Percentiles rank a stretch among this genome's conserved stretches.
phyloP scores from a whole-genome alignment of 495 filamentous ascomycete genomes.

The Cercophora samala region DNA sequence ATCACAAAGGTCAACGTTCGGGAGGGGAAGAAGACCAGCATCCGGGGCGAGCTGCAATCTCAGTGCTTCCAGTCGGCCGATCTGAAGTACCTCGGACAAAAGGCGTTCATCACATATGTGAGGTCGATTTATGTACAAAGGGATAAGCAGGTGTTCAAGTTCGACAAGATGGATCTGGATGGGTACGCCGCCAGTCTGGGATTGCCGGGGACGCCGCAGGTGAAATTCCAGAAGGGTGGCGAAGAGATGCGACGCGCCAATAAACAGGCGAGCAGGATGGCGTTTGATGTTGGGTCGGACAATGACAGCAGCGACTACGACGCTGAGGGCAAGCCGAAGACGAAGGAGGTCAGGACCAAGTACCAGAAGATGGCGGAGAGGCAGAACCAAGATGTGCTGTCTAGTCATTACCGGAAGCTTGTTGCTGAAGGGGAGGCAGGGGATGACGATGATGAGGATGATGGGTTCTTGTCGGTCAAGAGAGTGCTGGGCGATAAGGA shows the following conservation, averaged over 20 bases:
- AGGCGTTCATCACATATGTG: conserved; percentile 87
- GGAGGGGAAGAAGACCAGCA: conserved; percentile 82
- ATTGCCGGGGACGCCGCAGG: conserved; percentile 82
- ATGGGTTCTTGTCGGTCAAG: conserved; percentile 88
- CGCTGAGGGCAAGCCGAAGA: conserved; percentile 55
- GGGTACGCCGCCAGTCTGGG: conserved; percentile 81
- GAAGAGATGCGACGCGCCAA: conserved; percentile 65
- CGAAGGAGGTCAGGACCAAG: conserved; percentile 73
- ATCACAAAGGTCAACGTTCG: conserved; percentile 81
- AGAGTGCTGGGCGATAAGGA: conserved; percentile 62
- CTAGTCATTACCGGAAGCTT: conserved; percentile 85
- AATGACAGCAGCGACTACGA: conserved; percentile 40
- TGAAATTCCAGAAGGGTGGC: conserved; percentile 86
- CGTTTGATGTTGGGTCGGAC: conserved; percentile 41
- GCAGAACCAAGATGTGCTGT: conserved; percentile 89
- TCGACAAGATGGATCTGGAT: conserved; percentile 76
- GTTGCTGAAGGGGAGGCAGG: conserved; percentile 61
- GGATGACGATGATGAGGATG: conserved; percentile 56
- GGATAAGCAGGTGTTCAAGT: conserved; percentile 86
- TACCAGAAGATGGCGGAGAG: conserved; percentile 97
- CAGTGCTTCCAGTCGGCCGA: conserved; percentile 95
- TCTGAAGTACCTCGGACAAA: conserved; percentile 92
- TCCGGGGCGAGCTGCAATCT: conserved; percentile 79
- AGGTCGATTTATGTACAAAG: conserved; percentile 81
- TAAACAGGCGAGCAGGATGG: conserved; percentile 77